Conservation (phyloP, 1,284 basidiomycete species). For the Heliocybe sulcata region DNA sequence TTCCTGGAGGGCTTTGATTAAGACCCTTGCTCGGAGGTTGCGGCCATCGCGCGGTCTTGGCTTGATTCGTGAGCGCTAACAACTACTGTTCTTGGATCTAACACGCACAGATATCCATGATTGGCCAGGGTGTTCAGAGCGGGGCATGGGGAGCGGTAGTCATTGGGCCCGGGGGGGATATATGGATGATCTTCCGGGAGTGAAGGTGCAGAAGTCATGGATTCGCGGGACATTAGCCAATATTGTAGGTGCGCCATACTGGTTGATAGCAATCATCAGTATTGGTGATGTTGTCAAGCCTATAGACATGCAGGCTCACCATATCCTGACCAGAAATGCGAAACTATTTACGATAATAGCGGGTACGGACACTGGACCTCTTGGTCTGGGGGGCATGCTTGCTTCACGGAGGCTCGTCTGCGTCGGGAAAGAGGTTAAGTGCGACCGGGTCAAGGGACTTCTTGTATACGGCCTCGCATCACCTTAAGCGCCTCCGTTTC, state of each 20-base stretch:
- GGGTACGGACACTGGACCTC: neutral
- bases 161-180: constrained; percentile 5
- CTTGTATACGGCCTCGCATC: neutral
- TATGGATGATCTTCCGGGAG: neutral
- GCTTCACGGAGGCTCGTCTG: no score
- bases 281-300: no score
- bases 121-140: constrained; percentile 42
- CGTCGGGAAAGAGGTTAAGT: neutral
- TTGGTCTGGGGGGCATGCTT: neutral
- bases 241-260: neutral
- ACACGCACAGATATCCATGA: constrained; percentile 34
- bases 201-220: neutral
- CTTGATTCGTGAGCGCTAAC: neutral
- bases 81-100: neutral
- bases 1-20: constrained; percentile 16
- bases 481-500: neutral
- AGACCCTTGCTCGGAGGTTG: constrained; percentile 14
- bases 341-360: neutral
- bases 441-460: neutral
- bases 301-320: neutral
- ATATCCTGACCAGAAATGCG: neutral
- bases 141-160: constrained; percentile 37
- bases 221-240: neutral
- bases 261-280: no score
- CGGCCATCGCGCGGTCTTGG: constrained; percentile 18